These are phyloP conservation scores for Ogataea minuta DNA, from an alignment of 805 yeast genomes.

Conservation along the genomic window DNA sequence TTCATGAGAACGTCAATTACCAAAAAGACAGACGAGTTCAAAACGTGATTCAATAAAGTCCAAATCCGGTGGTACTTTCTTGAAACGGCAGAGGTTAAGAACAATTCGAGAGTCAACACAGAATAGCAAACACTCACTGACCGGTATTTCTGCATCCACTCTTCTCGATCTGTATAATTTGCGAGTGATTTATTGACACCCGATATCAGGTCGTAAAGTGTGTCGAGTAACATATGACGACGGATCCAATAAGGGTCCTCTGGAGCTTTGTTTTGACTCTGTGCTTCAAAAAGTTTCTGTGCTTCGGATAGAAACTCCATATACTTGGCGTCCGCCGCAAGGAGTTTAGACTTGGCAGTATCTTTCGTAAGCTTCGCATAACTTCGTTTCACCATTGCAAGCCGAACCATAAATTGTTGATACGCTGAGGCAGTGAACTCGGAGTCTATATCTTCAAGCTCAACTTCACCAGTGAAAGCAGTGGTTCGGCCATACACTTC, in stretches of 20 bases:
- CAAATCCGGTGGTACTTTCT: constrained; percentile 3
- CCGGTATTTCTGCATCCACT: constrained; percentile 6
- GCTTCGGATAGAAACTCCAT: not conserved
- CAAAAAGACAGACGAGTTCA: constrained; percentile 3
- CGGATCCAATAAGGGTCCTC: constrained; percentile 4
- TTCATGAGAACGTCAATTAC: constrained; percentile 5
- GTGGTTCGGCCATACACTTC: constrained; percentile 6
- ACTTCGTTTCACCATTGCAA: not conserved
- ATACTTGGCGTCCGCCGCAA: not conserved
- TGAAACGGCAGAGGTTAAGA: constrained; percentile 1
- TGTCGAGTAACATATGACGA: constrained; percentile 2
- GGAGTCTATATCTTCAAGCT: not conserved
- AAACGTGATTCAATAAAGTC: constrained; percentile 2
- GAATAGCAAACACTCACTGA: constrained; percentile 5
- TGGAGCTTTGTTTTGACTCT: not conserved
- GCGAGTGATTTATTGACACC: constrained; percentile 1
- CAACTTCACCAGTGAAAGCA: not conserved
- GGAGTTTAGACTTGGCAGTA: not conserved
- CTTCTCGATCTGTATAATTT: not conserved
- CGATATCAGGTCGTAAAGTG: constrained; percentile 2
- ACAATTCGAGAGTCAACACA: constrained; percentile 1
- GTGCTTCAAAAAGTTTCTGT: not conserved
- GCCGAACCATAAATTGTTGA: constrained; percentile 1
- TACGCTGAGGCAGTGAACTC: not conserved
- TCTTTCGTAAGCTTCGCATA: not conserved